Evolutionary conservation across 768 basidiomycete species (phyloP), one percentile per base, ranked within the genome.

Genomic region (Leccinum longicurvipes): DNA sequence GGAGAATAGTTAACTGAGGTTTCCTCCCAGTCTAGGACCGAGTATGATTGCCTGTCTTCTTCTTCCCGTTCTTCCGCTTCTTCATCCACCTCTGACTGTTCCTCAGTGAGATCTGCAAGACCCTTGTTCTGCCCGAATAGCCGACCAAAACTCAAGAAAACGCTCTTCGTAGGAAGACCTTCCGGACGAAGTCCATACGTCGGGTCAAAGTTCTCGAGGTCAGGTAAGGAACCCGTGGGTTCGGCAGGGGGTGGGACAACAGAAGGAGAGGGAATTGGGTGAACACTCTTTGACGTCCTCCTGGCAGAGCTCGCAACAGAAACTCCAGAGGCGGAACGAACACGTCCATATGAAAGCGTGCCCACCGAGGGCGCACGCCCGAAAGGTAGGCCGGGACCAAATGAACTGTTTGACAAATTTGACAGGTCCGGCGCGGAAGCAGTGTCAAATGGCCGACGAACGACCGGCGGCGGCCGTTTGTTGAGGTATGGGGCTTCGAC

Each of bases 161-260:
- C 81, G 57, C 87, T 87, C 73, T 93, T 95, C 1, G 82, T 80
- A 0, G 94, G 94, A 2, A 96, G 76, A 2, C 91, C 90, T 66
- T 98, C 95, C 0, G 93, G 93, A 24, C 96, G 87, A 12, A 98
- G 76, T 15, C 96, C 96, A 66, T 99, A 98, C 0, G 96, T 98
- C 1, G 94, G 96, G 65, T 98, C 96, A 70, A 91, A 97, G 58
- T 90, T 86, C 73, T 97, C 94, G 29, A 93, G 66, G 24, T 78
- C 77, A 6, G 74, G 71, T 53, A 72, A 67, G 51, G 74, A 59
- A 47, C 62, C 58, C 41, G 59, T 54, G 64, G 70, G 34, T 59
- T 72, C 69, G 4, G 54, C 31, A 36, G 41, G 59, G 36, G 60
- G 61, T 57, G 55, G 63, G 57, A 50, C 53, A 19, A 59, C 61